Base-by-base conservation (phyloP, 2,329 filamentous ascomycete species). In the Leptographium radiaticola region DNA sequence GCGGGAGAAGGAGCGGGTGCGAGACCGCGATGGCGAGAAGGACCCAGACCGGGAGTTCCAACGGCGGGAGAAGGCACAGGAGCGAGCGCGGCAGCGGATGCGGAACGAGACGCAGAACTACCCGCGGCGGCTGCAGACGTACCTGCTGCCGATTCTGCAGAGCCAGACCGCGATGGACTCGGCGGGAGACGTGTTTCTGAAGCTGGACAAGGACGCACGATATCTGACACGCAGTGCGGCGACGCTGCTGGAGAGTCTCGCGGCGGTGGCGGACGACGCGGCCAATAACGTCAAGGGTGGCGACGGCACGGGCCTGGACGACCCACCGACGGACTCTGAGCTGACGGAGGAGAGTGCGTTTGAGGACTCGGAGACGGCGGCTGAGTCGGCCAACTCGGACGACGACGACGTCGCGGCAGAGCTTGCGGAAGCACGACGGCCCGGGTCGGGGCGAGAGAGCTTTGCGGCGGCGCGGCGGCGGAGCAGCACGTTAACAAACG, bases 181-280 rank as follows among this genome's bases (percentile, higher is more conserved):
- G 9, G 54, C 55, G 18, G 51, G 46, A 7, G 59, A 58, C 25
- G 46, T 59, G 15, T 59, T 60, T 31, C 11, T 56, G 39, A 57
- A 57, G 55, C 56, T 60, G 3, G 58, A 58, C 48, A 49, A 56
- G 34, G 58, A 59, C 43, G 33, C 51, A 6, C 59, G 58, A 16
- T 59, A 58, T 49, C 54, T 60, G 25, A 54, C 59, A 2, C 49
- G 48, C 44, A 59, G 58, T 43, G 54, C 55, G 2, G 46, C 40
- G 8, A 44, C 52, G 16, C 47, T 60, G 42, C 54, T 60, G 7
- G 55, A 59, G 47, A 58, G 53, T 25, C 52, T 60, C 47, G 52
- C 56, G 2, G 45, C 45, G 2, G 55, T 56, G 8, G 55, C 52
- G n/a, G 57, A 60, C 45, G 54, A 55, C 47, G 33, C 40, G 16